Evolutionary conservation across 164 flowering plant genomes (phyloP), one percentile per base, ranked within the genome.

Genomic region (Chloranthus sessilifolius): DNA sequence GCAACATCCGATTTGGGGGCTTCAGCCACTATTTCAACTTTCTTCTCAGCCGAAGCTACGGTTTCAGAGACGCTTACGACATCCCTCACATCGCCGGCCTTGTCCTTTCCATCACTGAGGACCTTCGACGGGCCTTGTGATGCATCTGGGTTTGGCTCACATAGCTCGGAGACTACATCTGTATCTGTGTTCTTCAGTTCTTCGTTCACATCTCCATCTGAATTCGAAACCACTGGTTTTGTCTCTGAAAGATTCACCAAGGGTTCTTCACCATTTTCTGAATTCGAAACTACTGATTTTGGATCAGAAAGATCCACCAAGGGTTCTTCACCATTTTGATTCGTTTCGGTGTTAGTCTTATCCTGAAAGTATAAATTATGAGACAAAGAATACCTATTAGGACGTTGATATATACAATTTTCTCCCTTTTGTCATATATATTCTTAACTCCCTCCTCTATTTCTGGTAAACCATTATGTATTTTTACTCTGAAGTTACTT

Each of bases 251-350:
- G 67, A 59, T 71, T 79, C 30, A 75, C 73, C 63, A 71, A 46
- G 3, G 75, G 66, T 52, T 59, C 77, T 48, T 70, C 75, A 25
- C 64, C 30, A 3, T 17, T 29, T 19, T 5, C 21, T 6, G 22
- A 16, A 14, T 64, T 65, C 24, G 60, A 16, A 3, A 48, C 50
- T 43, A 58, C 49, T 2, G 47, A 33, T 39, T 63, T 59, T 31
- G 79, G 60, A 43, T 75, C 74, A 1, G 71, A 63, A 25, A 60
- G 67, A 59, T 71, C 81, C 30, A 75, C 73, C 63, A 71, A 46
- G 3, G 75, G 66, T 21, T 28, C 11, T 47, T 47, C 35, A 4
- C 6, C 38, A 19, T 12, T 56, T 40, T 60, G 59, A 43, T 3
- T 45, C 49, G 70, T 67, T 35, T 50, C 70, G 21, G 57, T 71